Evolutionary conservation across 2,329 filamentous ascomycete genomes (phyloP), one percentile per base, ranked within the genome.

Genomic region (Curvularia sp.): DNA sequence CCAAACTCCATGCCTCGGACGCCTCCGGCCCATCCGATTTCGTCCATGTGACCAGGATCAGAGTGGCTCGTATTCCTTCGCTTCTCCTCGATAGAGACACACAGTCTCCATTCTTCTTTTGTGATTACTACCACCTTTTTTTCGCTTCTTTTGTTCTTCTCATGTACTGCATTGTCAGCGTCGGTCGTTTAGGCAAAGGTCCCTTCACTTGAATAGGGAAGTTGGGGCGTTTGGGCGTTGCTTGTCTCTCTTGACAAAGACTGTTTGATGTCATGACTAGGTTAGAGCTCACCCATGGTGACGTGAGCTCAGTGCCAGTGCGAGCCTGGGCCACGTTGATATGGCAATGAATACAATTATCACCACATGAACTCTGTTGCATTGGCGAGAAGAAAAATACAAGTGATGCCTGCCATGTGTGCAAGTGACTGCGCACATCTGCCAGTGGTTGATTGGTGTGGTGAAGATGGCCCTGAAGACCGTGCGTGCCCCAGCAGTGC

Each of bases 1-100:
- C 89, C 89, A 60, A 80, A 89, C 64, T 91, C 88, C n/a, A 88
- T 91, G 85, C 88, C 88, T 31, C 84, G 83, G 47, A 90, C 89
- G 44, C 89, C 89, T 43, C 83, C 83, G 60, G 67, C 78, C 85
- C 73, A 76, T 49, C 66, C 64, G 22, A 61, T 73, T 47, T 65
- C 66, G 50, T 47, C 61, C 20, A 61, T 71, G 61, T 76, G 64
- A 72, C 47, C 38, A 41, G 30, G 35, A 33, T 39, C 42, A 38
- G 5, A 26, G 59, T 46, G 42, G 46, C 33, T 56, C 42, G 10
- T 26, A 24, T 47, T 53, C 35, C 33, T 60, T 33, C 54, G n/a
- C 55, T 53, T 61, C 57, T 64, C 63, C 61, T 59, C 53, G 54
- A 6, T 30, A 39, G 64, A 58, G 61, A 48, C 58, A 30, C 57